Base-by-base conservation (phyloP, 2,329 filamentous ascomycete genomes). In the Fusarium burgessii region DNA sequence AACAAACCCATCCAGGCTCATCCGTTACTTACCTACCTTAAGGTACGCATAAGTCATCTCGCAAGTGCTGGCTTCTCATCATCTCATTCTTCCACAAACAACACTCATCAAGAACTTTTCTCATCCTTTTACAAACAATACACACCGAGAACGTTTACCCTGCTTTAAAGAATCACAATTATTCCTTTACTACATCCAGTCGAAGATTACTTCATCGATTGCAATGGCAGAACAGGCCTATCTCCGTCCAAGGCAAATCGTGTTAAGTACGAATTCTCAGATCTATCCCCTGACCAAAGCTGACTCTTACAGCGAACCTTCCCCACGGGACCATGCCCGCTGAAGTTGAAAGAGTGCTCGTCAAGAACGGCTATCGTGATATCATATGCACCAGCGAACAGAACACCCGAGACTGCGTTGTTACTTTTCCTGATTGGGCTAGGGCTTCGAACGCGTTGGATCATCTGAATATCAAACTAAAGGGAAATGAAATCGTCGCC, bases 351-450 rank as follows among this genome's bases (percentile, higher is more conserved):
- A 23, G 23, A 23, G 23, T 23, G 23, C 23, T 23, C 23, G 3
- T 23, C 23, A 23, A 23, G 23, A 23, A 23, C 23, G 23, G 23
- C 23, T 23, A 4, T 23, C 23, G 23, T 23, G 23, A 23, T 23
- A 23, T 23, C 23, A 5, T 23, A 23, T 23, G 23, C 23, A 23
- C 23, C 23, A 23, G 3, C 23, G 23, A 23, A 23, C 23, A 23
- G 23, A 23, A 23, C 23, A 23, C 23, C 23, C 23, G 23, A 23
- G 23, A 23, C 23, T 29, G 29, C 29, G 7, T 29, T 73, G 88
- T 93, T 47, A 91, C 93, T 74, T 88, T 93, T 62, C 79, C 80
- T 47, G 85, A 83, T 49, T 23, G 23, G 23, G 23, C 23, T 23
- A 23, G 23, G 23, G 23, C 23, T 23, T 23, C 23, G 23, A 23